Conservation (phyloP, 1,284 basidiomycete species). For the Sporisorium sorghi region DNA sequence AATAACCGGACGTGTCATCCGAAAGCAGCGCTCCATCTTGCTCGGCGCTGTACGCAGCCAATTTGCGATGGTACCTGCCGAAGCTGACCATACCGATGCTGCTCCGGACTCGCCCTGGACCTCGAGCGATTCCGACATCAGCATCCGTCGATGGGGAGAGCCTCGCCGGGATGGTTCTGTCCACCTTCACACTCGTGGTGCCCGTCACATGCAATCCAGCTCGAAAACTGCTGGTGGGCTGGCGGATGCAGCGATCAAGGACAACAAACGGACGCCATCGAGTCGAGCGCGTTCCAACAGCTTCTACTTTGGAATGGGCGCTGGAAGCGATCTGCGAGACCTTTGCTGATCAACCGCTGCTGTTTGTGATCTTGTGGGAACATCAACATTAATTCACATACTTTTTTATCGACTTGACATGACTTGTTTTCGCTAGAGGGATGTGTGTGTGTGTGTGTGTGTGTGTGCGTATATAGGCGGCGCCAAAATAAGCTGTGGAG, state of each 20-base stretch:
- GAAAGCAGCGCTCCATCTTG: constrained; percentile 35
- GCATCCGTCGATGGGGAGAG: constrained; percentile 47
- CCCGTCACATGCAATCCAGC: constrained; percentile 15
- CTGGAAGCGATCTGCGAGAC: constrained; percentile 22
- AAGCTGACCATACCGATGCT: background rate
- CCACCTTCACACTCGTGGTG: constrained; percentile 7
- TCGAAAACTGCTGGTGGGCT: constrained; percentile 4
- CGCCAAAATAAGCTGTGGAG: too few species aligned
- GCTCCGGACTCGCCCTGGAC: constrained; percentile 45
- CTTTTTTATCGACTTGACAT: background rate
- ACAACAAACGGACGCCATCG: constrained; percentile 7
- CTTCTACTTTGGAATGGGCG: constrained; percentile 36
- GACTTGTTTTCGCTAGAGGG: background rate
- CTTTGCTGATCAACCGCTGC: constrained; percentile 16
- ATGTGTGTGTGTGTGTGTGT: background rate
- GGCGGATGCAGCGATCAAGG: background rate
- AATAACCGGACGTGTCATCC: constrained; percentile 16
- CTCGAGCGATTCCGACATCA: constrained; percentile 51
- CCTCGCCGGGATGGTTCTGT: constrained; percentile 25
- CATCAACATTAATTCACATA: background rate
- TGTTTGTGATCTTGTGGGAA: background rate
- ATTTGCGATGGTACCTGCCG: constrained; percentile 7
- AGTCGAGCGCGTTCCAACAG: constrained; percentile 22
- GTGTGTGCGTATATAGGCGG: too few species aligned
- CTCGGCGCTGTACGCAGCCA: constrained; percentile 25